A percentile compares a stretch with the other conserved stretches of the same genome.
phyloP scores from a whole-genome alignment of 306 rosid genomes.

The Inga oerstediana region DNA sequence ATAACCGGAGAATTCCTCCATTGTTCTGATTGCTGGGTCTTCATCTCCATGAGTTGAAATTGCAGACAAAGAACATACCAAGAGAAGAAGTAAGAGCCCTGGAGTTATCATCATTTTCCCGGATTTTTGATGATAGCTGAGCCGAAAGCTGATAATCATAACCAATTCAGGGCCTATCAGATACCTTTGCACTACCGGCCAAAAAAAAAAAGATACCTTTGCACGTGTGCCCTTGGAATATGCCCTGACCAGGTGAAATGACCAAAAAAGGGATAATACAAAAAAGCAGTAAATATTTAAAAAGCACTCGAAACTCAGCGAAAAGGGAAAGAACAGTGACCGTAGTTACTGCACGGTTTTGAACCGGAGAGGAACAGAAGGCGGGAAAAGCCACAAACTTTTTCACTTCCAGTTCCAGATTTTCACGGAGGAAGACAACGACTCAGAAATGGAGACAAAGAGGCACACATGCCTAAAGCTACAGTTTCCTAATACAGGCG shows the following conservation, averaged over 20 bases:
- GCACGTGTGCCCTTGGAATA: slow-evolving; percentile 6
- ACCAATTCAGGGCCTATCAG: neutral
- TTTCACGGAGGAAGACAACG: slow-evolving; percentile 3
- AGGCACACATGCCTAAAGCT: slow-evolving; percentile 77
- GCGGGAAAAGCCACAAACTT: slow-evolving; percentile 21
- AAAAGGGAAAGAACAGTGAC: neutral
- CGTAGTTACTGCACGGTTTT: neutral
- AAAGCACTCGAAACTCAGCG: neutral
- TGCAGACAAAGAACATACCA: slow-evolving; percentile 43
- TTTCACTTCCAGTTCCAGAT: neutral
- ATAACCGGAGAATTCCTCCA: slow-evolving; percentile 90
- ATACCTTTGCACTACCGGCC: slow-evolving; percentile 25
- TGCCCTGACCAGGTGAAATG: too few species aligned
- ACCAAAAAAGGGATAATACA: neutral
- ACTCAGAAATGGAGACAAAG: slow-evolving; percentile 42
- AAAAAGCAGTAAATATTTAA: neutral
- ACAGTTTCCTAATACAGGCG: slow-evolving; percentile 25
- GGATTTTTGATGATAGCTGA: neutral
- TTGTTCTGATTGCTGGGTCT: slow-evolving; percentile 73
- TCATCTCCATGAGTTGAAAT: slow-evolving; percentile 49
- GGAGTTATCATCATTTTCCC: slow-evolving; percentile 39
- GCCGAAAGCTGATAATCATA: neutral
- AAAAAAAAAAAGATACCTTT: slow-evolving; percentile 1
- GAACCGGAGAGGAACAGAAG: neutral
- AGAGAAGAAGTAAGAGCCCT: slow-evolving; percentile 22